Conservation (phyloP, 352 stramenopile genomes). For the Elongisporangium senticosum region DNA sequence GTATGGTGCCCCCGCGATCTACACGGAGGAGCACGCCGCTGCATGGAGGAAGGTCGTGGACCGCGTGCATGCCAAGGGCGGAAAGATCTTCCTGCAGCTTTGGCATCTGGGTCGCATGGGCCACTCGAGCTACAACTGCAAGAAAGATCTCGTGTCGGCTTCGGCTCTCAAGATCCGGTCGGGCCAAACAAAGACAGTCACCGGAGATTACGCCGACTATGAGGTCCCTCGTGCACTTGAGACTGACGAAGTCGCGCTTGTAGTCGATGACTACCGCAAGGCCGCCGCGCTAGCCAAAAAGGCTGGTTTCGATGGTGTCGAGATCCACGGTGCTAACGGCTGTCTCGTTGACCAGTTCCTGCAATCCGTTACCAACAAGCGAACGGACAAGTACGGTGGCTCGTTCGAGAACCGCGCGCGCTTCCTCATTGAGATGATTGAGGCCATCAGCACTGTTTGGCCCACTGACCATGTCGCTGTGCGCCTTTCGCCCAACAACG, state of each 20-base stretch:
- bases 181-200: slow-evolving; percentile 21
- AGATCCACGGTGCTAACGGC: slow-evolving; percentile 82
- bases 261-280: slow-evolving; percentile 63
- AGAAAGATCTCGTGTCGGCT: slow-evolving; percentile 43
- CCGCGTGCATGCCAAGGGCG: slow-evolving; percentile 62
- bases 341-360: slow-evolving; percentile 91
- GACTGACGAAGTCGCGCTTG: slow-evolving; percentile 58
- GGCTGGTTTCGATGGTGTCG: slow-evolving; percentile 57
- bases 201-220: slow-evolving; percentile 25
- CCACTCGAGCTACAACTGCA: slow-evolving; percentile 26
- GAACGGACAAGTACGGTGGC: slow-evolving; percentile 80
- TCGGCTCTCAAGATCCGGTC: slow-evolving; percentile 23
- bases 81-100: slow-evolving; percentile 31
- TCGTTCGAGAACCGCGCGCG: slow-evolving; percentile 74
- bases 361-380: slow-evolving; percentile 55
- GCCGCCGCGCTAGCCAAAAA: slow-evolving; percentile 44
- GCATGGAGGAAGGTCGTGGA: slow-evolving; percentile 44
- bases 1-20: slow-evolving; percentile 40
- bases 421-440: slow-evolving; percentile 67
- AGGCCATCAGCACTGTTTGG: slow-evolving; percentile 32
- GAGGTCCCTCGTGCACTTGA: slow-evolving; percentile 52
- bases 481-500: slow-evolving; percentile 27
- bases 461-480: slow-evolving; percentile 26
- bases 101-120: slow-evolving; percentile 69
- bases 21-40: slow-evolving; percentile 27